These are phyloP conservation scores for Guyanaporus albipodus DNA, from an alignment of 768 basidiomycete species.

Conservation along the genomic window DNA sequence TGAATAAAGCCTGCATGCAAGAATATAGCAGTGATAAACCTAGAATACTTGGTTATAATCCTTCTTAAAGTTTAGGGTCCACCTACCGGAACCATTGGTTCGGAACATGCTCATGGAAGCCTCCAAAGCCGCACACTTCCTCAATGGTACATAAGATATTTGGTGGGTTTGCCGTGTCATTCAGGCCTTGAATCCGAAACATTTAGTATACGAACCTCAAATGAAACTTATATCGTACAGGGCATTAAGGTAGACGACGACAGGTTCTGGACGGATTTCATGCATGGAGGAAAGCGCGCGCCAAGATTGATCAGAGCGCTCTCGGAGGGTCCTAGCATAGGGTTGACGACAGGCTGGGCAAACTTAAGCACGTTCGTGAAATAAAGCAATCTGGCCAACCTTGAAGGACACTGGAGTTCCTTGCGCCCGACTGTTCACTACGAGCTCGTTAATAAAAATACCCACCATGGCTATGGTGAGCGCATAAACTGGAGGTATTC, in stretches of 20 bases:
- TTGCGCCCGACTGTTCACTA: conserved; percentile 68
- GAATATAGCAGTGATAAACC: conserved; percentile 87
- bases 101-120: conserved; percentile 44
- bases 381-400: conserved; percentile 36
- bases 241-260: conserved; percentile 52
- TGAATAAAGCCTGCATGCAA: conserved; percentile 97
- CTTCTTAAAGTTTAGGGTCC: conserved; percentile 39
- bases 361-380: conserved; percentile 6
- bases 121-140: conserved; percentile 87
- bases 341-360: conserved; percentile 71
- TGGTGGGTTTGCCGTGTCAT: conserved; percentile 80
- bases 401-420: conserved; percentile 86
- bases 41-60: conserved; percentile 34
- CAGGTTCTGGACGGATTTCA: conserved; percentile 65
- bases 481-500: conserved; percentile 48
- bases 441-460: conserved; percentile 81
- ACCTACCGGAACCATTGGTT: conserved; percentile 54
- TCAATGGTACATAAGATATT: conserved; percentile 68
- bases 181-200: conserved; percentile 50
- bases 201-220: conserved; percentile 9
- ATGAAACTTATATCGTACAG: conserved; percentile 41
- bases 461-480: conserved; percentile 65
- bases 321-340: conserved; percentile 87
- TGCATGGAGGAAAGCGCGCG: conserved; percentile 91
- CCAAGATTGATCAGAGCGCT: conserved; percentile 83